Base-by-base conservation (phyloP, 1,284 basidiomycete genomes). In the Pisolithus thermaeus region DNA sequence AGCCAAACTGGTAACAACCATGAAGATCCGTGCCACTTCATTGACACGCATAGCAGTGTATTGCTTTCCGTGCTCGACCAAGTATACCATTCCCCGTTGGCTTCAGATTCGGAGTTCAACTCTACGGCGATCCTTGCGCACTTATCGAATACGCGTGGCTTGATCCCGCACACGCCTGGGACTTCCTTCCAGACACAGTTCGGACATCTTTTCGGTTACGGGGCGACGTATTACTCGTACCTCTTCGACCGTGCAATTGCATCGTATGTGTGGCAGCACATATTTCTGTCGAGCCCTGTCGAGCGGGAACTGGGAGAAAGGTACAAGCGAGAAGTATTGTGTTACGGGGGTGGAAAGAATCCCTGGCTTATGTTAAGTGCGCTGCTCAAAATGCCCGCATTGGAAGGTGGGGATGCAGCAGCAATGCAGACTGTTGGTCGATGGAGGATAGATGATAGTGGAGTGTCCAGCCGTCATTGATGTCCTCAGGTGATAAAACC, bases 151-250 rank as follows among this genome's bases (percentile, higher is more conserved):
- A 71, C 74, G 3, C 79, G 84, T 1, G 91, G 92, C 1, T 73
- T 95, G 37, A 84, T 96, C 18, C 90, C 91, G 0, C 80, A 89
- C 46, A 90, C 92, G 0, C 72, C 76, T 1, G 87, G 87, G 0
- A 96, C 93, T 0, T 86, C 90, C 0, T 95, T 93, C 77, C 96
- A 99, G 64, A 93, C 92, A 0, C 90, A 95, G 59, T 99, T 99
- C 61, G 91, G 92, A 0, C 96, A 99, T 66, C 72, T 99, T 6
- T 96, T 92, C 61, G 94, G 95, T 1, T 99, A 99, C 62, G 95
- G 96, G 7, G 92, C 95, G 8, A 97, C 92, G 1, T 99, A 99
- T 70, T 99, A 99, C 65, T 94, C 92, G 14, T 99, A 99, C 68
- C 76, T 98, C 7, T 93, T 99, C 59, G 97, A 98, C 61, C 82